Base-by-base conservation (phyloP, 1,139 yeast genomes). In the Protomyces inouyei region DNA sequence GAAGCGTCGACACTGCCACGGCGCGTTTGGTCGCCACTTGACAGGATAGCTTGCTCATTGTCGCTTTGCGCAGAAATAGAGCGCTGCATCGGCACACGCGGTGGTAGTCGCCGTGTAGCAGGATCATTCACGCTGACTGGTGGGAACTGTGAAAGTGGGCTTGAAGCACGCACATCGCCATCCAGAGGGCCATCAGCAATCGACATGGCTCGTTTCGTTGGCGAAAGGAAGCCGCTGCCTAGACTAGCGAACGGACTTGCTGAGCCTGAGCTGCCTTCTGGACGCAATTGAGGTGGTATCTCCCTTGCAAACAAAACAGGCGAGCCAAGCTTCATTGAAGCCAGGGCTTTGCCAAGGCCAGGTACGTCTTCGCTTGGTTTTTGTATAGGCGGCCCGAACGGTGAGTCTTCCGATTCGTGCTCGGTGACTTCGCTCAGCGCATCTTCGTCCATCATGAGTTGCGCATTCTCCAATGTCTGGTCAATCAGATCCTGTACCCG, bases 401-500 rank as follows among this genome's bases (percentile, higher is more conserved):
- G 48, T 18, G 48, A 43, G 18, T 43, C 48, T 10, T 43, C 21
- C 9, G 21, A 10, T 21, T 16, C 25, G 16, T 43, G 48, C 48
- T 43, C 48, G 2, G 48, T 43, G 10, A 43, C 48, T 16, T 43
- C 48, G 23, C 48, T 43, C 12, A 43, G 21, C 18, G 48, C 9
- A 43, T 43, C 25, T 43, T 18, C 48, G 18, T 43, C 48, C 25
- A 16, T 10, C 48, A 43, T 43, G 25, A n/a, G 12, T 43, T 43
- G 48, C 6, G 48, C 48, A 43, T 43, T 55, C 59, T 52, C 65
- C 12, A 89, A 82, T 0, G 96, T 86, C 52, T 84, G 84, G 25
- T 82, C 79, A 2, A 93, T 89, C 0, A 88, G 80, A 53, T 79
- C 76, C 48, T 88, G 76, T 1, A 92, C 95, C 71, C 85, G 78